Evolutionary conservation across 2,329 filamentous ascomycete genomes (phyloP), one percentile per base, ranked within the genome.

Genomic region (Xylariaceae sp.): DNA sequence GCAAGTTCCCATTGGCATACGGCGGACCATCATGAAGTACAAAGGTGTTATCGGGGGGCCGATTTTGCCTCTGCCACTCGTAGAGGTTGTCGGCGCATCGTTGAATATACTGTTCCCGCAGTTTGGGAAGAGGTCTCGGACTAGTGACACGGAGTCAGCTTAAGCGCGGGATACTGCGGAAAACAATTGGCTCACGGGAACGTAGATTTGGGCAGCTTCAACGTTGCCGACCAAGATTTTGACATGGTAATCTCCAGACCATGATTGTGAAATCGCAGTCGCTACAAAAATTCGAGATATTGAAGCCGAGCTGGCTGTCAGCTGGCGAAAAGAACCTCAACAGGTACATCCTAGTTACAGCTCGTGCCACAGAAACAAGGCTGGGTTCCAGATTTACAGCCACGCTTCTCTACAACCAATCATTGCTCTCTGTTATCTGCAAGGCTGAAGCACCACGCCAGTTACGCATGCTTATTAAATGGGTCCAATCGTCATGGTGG

Each of bases 21-120:
- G 95, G 95, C 0, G 95, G 95, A 0, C 95, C 95, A 85, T 99
- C 95, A 70, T 98, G 95, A 7, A 99, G 80, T 1, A 92, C 79
- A 63, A 98, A 99, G 0, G 81, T 79, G 43, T 84, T 74, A 37
- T 83, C 74, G 29, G 71, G 73, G 2, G 83, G 77, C 61, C 85
- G 76, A 57, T 80, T 75, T 53, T 74, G 72, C 60, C 81, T 79
- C 78, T 99, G 95, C 93, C 93, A 97, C 68, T 84, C 78, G 77
- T 98, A 99, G 14, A 97, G 82, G 50, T 93, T 88, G 77, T 96
- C 90, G 74, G 91, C 88, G 74, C 89, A 95, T 83, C 85, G 81
- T 69, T 84, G 81, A 45, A 96, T 82, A 74, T 95, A 87, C 60
- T 77, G 72, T 14, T 78, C 75, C 51, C 81, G 78, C 23, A 79